Evolutionary conservation across 2,329 filamentous ascomycete species (phyloP).

Genomic region (Aspergillus persii): DNA sequence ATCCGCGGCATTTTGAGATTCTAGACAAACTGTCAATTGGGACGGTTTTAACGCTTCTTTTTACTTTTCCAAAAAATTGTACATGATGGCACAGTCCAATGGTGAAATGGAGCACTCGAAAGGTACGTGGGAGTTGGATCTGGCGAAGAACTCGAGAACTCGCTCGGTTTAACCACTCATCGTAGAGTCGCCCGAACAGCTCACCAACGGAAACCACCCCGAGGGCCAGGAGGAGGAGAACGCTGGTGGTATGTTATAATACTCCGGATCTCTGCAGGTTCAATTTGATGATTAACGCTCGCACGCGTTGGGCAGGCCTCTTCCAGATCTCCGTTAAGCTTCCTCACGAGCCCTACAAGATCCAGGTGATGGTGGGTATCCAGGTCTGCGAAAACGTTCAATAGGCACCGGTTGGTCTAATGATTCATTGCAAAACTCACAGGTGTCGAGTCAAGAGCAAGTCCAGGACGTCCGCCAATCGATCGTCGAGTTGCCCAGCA

Average conservation of each 20-base stretch:
- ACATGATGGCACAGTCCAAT: constrained; percentile 41
- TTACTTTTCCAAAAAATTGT: constrained; percentile 16
- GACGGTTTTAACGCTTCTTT: constrained; percentile 13
- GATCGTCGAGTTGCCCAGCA: constrained; percentile 86
- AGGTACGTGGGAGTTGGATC: constrained; percentile 25
- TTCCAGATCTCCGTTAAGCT: constrained; percentile 76
- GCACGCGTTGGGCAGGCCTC: constrained; percentile 42
- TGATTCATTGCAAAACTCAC: constrained; percentile 11
- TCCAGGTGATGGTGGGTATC: constrained; percentile 75
- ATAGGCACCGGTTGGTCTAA: constrained; percentile 9
- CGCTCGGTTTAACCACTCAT: constrained; percentile 17
- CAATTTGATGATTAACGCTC: neutral
- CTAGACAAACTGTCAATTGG: constrained; percentile 17
- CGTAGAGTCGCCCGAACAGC: constrained; percentile 36
- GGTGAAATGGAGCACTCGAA: constrained; percentile 39
- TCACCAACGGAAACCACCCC: constrained; percentile 34
- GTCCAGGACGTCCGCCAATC: constrained; percentile 96
- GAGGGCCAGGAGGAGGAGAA: constrained; percentile 36
- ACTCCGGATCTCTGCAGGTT: neutral
- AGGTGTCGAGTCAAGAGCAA: constrained; percentile 92
- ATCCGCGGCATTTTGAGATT: constrained; percentile 1
- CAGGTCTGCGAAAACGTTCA: constrained; percentile 22
- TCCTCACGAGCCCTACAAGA: constrained; percentile 73
- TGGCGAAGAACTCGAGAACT: neutral
- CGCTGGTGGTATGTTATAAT: constrained; percentile 32